Evolutionary conservation across 2,329 filamentous ascomycete genomes (phyloP).

Genomic region (Hypoxylon sp.): DNA sequence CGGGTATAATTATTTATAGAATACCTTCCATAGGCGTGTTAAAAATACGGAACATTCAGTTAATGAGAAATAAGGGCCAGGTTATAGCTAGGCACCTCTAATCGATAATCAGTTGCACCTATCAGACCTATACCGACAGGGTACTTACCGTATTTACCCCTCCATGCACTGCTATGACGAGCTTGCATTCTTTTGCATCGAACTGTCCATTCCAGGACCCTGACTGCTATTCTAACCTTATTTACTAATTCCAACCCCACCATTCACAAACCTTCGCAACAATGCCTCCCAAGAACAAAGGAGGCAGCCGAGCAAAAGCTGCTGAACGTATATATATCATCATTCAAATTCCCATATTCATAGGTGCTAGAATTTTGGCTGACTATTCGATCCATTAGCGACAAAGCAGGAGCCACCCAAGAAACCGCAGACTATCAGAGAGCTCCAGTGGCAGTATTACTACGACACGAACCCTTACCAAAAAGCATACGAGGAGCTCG

Average conservation of each 20-base stretch:
- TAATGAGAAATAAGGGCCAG: background rate
- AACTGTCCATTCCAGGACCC: conserved; percentile 18
- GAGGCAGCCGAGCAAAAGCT: conserved; percentile 49
- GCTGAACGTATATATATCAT: conserved; percentile 48
- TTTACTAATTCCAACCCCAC: conserved; percentile 37
- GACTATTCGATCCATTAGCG: conserved; percentile 27
- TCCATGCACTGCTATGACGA: conserved; percentile 28
- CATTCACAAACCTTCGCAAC: conserved; percentile 34
- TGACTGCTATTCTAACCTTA: conserved; percentile 20
- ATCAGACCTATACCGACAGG: background rate
- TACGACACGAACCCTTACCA: conserved; percentile 67
- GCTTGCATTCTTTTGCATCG: conserved; percentile 17
- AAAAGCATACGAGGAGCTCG: conserved; percentile 61
- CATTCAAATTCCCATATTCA: conserved; percentile 19
- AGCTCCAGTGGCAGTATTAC: conserved; percentile 64
- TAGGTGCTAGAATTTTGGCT: conserved; percentile 19
- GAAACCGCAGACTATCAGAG: conserved; percentile 62
- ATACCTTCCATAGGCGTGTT: background rate
- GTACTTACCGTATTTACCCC: conserved; percentile 27
- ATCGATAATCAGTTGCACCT: conserved; percentile 1
- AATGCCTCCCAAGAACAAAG: conserved; percentile 56
- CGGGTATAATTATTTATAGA: conserved; percentile 13
- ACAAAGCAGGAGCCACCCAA: conserved; percentile 53
- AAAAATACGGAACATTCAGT: conserved; percentile 1
- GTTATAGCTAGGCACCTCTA: background rate